A percentile compares a stretch with the other conserved stretches of the same genome.
phyloP scores from a whole-genome alignment of 2,329 filamentous ascomycete genomes.

The Aspergillus sp. region DNA sequence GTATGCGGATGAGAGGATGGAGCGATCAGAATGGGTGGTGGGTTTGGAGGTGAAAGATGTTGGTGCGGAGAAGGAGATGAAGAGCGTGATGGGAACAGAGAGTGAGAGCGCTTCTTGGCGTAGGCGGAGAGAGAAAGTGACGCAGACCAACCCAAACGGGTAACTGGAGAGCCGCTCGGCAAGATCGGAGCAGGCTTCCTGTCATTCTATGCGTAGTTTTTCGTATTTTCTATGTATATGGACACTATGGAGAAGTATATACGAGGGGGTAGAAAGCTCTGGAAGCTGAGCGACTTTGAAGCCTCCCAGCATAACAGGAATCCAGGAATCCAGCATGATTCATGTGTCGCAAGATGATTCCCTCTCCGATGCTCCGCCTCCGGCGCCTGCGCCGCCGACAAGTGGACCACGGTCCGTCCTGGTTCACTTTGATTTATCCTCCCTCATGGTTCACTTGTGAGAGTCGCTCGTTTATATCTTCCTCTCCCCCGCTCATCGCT shows the following conservation, averaged over 20 bases:
- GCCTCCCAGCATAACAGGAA: too few relatives aligned
- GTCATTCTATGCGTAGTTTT: too few relatives aligned
- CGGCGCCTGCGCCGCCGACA: constrained; percentile 10
- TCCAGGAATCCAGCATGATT: too few relatives aligned
- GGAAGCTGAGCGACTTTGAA: too few relatives aligned
- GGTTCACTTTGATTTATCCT: constrained; percentile 6
- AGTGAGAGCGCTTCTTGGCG: not conserved
- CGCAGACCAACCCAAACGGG: not conserved
- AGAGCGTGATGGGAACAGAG: not conserved
- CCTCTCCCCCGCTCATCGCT: constrained; percentile 1
- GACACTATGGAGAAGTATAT: too few relatives aligned
- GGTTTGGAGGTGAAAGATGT: not conserved
- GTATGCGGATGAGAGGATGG: not conserved
- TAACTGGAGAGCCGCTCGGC: not conserved
- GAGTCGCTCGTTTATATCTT: constrained; percentile 4
- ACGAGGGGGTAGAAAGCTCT: too few relatives aligned
- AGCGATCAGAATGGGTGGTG: not conserved
- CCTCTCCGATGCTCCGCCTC: constrained; percentile 15
- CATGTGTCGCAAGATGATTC: too few relatives aligned
- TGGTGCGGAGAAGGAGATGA: not conserved
- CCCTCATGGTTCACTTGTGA: not conserved
- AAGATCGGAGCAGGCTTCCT: not conserved
- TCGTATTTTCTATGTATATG: too few relatives aligned
- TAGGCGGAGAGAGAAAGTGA: not conserved
- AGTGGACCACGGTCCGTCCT: constrained; percentile 16